Percentiles rank a stretch among this genome's conserved stretches.
phyloP scores from a whole-genome alignment of 2,329 filamentous ascomycete genomes.

The Colletotrichum sp. region DNA sequence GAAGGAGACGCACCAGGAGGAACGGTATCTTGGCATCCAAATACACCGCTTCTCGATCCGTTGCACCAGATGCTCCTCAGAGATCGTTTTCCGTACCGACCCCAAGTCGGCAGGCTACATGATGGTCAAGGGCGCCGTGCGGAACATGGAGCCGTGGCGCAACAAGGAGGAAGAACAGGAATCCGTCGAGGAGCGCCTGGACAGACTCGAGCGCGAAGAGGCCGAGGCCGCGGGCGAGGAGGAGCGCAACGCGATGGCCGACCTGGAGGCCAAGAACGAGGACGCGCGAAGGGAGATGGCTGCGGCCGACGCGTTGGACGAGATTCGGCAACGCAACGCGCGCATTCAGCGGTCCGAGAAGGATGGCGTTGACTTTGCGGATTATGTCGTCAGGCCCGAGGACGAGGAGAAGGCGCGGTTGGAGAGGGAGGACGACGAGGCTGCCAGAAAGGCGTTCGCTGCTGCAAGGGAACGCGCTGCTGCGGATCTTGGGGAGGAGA shows the following conservation, averaged over 20 bases:
- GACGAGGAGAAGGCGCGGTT: conserved; percentile 68
- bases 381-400: conserved; percentile 56
- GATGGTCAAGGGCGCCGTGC: conserved; percentile 80
- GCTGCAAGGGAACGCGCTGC: conserved; percentile 57
- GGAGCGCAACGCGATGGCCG: conserved; percentile 91
- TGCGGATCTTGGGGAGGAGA: conserved; percentile 56
- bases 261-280: conserved; percentile 89
- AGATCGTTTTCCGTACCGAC: conserved; percentile 94
- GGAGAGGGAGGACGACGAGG: conserved; percentile 84
- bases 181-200: conserved; percentile 85
- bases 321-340: conserved; percentile 91
- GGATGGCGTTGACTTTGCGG: conserved; percentile 66
- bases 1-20: conserved; percentile 87
- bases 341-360: conserved; percentile 78
- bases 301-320: conserved; percentile 92
- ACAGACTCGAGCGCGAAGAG: conserved; percentile 81
- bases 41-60: conserved; percentile 83
- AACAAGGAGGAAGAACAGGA: conserved; percentile 68
- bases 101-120: conserved; percentile 94
- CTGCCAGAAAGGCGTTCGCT: conserved; percentile 79
- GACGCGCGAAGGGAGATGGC: conserved; percentile 97
- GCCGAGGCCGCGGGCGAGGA: conserved; percentile 64
- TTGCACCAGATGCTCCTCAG: conserved; percentile 74
- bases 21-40: conserved; percentile 87
- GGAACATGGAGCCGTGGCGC: conserved; percentile 94